Evolutionary conservation across 331 rosid genomes (phyloP), one percentile per base, ranked within the genome.

Genomic region (Pyracantha coccinea): DNA sequence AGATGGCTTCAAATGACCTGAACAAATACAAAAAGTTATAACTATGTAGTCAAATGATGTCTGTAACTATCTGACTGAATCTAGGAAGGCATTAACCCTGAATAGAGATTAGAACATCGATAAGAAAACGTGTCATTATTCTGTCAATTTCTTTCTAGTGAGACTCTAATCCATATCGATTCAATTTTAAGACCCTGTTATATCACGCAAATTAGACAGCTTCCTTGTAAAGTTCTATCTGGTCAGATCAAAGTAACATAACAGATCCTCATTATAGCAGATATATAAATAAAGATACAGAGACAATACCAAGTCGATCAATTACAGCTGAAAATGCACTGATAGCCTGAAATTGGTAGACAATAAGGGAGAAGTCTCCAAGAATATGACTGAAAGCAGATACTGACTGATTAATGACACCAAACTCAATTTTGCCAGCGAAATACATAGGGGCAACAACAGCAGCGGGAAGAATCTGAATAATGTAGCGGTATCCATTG

Each of bases 391-490:
- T 95, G 78, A 95, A 95, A 83, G 99, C 97, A 81, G 97, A 95
- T 70, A 89, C 91, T 16, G 99, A 92, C 79, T 95, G 99, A 78
- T 90, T 92, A 78, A 95, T 92, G 66, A 95, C 97, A 77, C 99
- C 99, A 83, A 94, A 87, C 86, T 94, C 97, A 64, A 94, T 92
- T 85, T 94, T 87, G 50, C 99, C 99, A 0, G 99, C 72, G 75
- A 95, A 95, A 82, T 72, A 95, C 97, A 95, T 88, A 14, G 99
- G 99, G 15, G 99, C 99, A 84, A 92, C 97, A 72, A 95, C 89
- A 59, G 99, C 97, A 38, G 90, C 97, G n/a, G 99, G 99, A 81
- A 95, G 99, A 86, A 95, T 84, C 78, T 92, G 99, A 88, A 95
- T 92, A 69, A 80, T 82, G 76, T 90, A 85, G 75, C 97, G 97